Base-by-base conservation (phyloP, 2,329 filamentous ascomycete genomes). In the Colletotrichum chlorophyti region DNA sequence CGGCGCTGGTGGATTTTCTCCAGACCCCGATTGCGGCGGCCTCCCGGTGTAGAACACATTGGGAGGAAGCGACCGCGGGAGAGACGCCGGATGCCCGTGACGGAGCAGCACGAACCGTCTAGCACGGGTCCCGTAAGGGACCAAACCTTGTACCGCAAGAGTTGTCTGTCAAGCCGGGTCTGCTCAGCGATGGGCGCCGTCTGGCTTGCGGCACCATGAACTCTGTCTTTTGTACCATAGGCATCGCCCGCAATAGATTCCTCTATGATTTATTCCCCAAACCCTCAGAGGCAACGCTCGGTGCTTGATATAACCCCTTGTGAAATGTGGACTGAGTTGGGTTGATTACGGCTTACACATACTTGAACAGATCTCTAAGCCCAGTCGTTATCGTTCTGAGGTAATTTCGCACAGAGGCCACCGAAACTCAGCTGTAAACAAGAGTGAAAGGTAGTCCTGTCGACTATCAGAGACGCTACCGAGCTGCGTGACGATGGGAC, bases 231-330 rank as follows among this genome's bases (percentile, higher is more conserved):
- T 63, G 62, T 63, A 63, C 53, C 60, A 63, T 63, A 62, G 47
- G 60, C 48, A 58, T 63, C 53, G 55, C 51, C 50, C 57, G 45
- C 62, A 63, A 63, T 63, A 63, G 62, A 63, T 63, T 60, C 49
- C 61, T 53, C 53, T 51, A 42, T 59, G 55, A 55, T 27, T 59
- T 59, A 45, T n/a, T n/a, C n/a, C 31, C 34, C 21, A 19, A 26
- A 7, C 10, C 19, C 5, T 15, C 1, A 17, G n/a, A n/a, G n/a
- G n/a, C n/a, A n/a, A n/a, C n/a, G n/a, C n/a, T n/a, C n/a, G n/a
- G n/a, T n/a, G n/a, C n/a, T n/a, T n/a, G n/a, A n/a, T n/a, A n/a
- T n/a, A n/a, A n/a, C n/a, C n/a, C n/a, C n/a, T n/a, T n/a, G n/a
- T n/a, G n/a, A n/a, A n/a, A n/a, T n/a, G n/a, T n/a, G n/a, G n/a